phyloP scores from a whole-genome alignment of 805 yeast species.

The Torulaspora gathmanii region DNA sequence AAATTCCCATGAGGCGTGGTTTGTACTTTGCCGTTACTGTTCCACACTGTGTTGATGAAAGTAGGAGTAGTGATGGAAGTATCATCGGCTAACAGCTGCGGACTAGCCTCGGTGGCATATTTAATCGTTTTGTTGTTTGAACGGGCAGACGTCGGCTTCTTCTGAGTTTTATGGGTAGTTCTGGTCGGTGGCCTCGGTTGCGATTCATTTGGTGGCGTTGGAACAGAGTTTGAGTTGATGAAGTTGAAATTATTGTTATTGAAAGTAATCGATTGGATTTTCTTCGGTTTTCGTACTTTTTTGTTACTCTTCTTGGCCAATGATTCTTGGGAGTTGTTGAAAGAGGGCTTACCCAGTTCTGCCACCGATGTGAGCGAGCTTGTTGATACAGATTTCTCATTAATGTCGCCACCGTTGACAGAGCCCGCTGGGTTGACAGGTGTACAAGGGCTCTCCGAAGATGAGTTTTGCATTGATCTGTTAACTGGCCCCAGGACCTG shows the following conservation, averaged over 20 bases:
- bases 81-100: slow-evolving; percentile 7
- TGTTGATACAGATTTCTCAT: slow-evolving; percentile 12
- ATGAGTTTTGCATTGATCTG: slow-evolving; percentile 9
- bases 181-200: slow-evolving; percentile 2
- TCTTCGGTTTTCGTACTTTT: slow-evolving; percentile 12
- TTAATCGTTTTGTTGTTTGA: slow-evolving; percentile 3
- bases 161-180: slow-evolving; percentile 7
- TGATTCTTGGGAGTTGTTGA: slow-evolving; percentile 5
- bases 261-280: slow-evolving; percentile 7
- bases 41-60: slow-evolving; percentile 8
- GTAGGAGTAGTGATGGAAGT: slow-evolving; percentile 10
- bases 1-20: slow-evolving; percentile 10
- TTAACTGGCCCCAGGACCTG: slow-evolving; percentile 2
- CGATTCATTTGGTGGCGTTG: slow-evolving; percentile 13
- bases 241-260: slow-evolving; percentile 11
- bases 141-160: slow-evolving; percentile 4
- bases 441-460: slow-evolving; percentile 12
- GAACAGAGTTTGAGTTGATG: slow-evolving; percentile 8
- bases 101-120: slow-evolving; percentile 9
- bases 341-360: slow-evolving; percentile 6
- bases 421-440: slow-evolving; percentile 11
- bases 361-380: slow-evolving; percentile 19
- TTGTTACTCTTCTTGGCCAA: slow-evolving; percentile 7
- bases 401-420: not conserved
- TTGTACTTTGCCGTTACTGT: slow-evolving; percentile 4